phyloP scores from a whole-genome alignment of 345 rosid genomes.

The Citrus sp. region DNA sequence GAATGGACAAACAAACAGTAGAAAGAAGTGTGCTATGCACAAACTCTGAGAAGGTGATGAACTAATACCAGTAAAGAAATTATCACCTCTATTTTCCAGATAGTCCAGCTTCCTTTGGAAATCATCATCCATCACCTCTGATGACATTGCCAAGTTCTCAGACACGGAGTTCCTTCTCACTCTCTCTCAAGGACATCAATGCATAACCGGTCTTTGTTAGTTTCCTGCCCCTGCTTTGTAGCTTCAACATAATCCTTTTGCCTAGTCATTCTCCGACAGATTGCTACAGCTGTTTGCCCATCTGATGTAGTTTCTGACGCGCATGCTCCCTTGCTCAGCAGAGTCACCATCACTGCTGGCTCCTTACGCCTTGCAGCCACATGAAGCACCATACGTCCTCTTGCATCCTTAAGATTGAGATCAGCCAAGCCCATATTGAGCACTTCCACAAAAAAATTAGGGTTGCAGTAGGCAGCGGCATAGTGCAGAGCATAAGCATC shows the following conservation, averaged over 20 bases:
- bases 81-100: conserved; percentile 40
- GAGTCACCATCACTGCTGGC: conserved; percentile 28
- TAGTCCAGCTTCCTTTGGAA: conserved; percentile 27
- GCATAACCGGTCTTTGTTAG: conserved; percentile 39
- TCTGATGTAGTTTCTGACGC: conserved; percentile 9
- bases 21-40: background rate
- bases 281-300: conserved; percentile 34
- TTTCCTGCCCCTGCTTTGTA: conserved; percentile 26
- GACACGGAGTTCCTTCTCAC: no score
- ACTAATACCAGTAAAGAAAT: background rate
- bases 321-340: conserved; percentile 34
- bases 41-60: background rate
- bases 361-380: conserved; percentile 43
- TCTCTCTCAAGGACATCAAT: conserved; percentile 2
- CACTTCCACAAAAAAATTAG: conserved; percentile 35
- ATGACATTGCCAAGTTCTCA: background rate
- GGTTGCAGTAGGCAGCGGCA: conserved; percentile 46
- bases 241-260: conserved; percentile 35
- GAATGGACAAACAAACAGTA: background rate
- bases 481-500: conserved; percentile 47
- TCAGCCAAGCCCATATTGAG: conserved; percentile 27
- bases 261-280: conserved; percentile 38
- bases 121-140: conserved; percentile 21
- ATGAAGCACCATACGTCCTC: conserved; percentile 46
- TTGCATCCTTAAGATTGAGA: conserved; percentile 30